Evolutionary conservation across 169 alveolate genomes (phyloP).

Genomic region (Babesia bigemina): DNA sequence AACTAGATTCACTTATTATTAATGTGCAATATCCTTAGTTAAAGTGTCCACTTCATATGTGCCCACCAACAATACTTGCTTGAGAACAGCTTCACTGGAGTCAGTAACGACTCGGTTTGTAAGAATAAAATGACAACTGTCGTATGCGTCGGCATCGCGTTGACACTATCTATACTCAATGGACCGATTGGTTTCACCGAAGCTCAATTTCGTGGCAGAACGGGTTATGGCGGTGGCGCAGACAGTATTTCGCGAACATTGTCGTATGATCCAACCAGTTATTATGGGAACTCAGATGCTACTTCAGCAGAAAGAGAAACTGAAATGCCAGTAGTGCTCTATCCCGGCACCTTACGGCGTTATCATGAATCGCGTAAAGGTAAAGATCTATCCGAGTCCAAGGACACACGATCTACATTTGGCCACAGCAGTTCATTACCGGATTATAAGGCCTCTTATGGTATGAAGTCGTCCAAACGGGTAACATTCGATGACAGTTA

Average conservation of each 20-base stretch:
- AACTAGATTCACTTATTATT: background rate
- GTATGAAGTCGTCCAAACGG: background rate
- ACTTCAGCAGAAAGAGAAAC: background rate
- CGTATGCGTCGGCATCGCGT: background rate
- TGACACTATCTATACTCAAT: background rate
- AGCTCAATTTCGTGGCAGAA: background rate
- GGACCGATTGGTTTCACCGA: background rate
- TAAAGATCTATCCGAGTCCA: background rate
- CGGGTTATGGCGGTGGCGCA: background rate
- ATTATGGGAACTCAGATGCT: conserved; percentile 1
- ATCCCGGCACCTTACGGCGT: conserved; percentile 1
- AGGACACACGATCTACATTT: background rate
- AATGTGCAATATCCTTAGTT: background rate
- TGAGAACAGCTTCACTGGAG: background rate
- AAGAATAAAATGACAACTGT: background rate
- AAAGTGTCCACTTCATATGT: background rate
- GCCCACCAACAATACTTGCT: background rate
- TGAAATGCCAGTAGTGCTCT: conserved; percentile 23
- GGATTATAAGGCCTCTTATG: background rate
- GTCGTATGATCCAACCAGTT: conserved; percentile 18
- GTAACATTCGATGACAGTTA: background rate
- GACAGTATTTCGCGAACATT: background rate
- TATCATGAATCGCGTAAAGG: no score
- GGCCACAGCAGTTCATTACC: background rate
- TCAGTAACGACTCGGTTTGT: background rate